A percentile compares a stretch with the other conserved stretches of the same genome.
Conservation (phyloP, 345 rosid species). For the Eucalyptus urophylla region DNA sequence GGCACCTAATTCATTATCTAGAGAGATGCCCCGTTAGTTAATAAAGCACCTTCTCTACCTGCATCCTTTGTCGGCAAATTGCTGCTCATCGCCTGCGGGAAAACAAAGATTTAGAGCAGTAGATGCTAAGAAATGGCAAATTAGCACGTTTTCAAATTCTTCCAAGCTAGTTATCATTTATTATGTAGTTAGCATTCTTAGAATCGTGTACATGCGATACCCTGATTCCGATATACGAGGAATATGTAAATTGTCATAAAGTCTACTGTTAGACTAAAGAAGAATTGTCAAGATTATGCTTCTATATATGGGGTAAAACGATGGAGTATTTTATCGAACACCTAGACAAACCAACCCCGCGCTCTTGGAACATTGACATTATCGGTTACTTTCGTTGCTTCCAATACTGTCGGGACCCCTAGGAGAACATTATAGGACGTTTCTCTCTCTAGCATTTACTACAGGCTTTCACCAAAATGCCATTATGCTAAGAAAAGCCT, state of each 20-base stretch:
- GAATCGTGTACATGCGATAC: not conserved
- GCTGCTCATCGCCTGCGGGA: not conserved
- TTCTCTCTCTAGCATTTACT: not conserved
- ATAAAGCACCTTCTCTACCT: not conserved
- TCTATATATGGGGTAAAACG: not conserved
- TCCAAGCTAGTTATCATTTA: not conserved
- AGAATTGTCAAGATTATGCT: not conserved
- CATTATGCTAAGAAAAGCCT: not conserved
- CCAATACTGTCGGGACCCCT: constrained; percentile 34
- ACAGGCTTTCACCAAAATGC: not conserved
- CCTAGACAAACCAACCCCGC: not conserved
- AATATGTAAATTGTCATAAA: not conserved
- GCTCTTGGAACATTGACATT: not conserved
- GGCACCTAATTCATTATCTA: not conserved
- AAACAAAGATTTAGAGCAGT: not conserved
- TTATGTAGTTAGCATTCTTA: not conserved
- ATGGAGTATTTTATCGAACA: not conserved
- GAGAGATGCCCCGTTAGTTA: not conserved
- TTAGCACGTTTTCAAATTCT: not conserved
- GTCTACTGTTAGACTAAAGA: not conserved
- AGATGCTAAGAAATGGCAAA: not conserved
- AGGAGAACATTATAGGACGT: not conserved
- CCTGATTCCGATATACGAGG: not conserved
- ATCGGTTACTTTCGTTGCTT: not conserved
- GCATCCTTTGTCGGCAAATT: not conserved